Conservation (phyloP, 1,284 basidiomycete species). For the Termitomyces sp. region DNA sequence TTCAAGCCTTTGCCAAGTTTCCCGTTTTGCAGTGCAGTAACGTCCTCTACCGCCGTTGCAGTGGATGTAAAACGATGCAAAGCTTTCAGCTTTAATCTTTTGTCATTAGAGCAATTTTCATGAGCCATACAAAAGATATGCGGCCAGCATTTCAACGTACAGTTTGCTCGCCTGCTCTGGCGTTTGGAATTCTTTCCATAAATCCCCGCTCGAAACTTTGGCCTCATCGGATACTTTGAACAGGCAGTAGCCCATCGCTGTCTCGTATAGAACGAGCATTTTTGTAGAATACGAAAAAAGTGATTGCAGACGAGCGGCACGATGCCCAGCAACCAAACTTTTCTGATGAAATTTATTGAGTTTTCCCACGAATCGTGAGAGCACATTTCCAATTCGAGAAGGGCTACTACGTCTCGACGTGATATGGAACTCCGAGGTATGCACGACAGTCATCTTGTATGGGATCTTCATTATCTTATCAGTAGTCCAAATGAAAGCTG, state of each 20-base stretch:
- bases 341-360: slow-evolving; percentile 17
- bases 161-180: slow-evolving; percentile 89
- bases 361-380: slow-evolving; percentile 16
- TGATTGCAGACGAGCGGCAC: not conserved
- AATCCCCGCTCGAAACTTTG: slow-evolving; percentile 81
- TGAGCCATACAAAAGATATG: slow-evolving; percentile 1
- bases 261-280: slow-evolving; percentile 85
- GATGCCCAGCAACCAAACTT: slow-evolving; percentile 6
- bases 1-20: slow-evolving; percentile 92
- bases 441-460: not conserved
- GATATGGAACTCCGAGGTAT: too few relatives aligned
- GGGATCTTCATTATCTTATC: too few relatives aligned
- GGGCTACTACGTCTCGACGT: too few relatives aligned
- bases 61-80: slow-evolving; percentile 97
- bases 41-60: slow-evolving; percentile 97
- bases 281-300: slow-evolving; percentile 19
- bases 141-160: slow-evolving; percentile 44
- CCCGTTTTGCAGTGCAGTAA: slow-evolving; percentile 88
- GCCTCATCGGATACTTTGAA: slow-evolving; percentile 94
- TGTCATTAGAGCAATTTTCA: slow-evolving; percentile 2
- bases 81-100: slow-evolving; percentile 88
- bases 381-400: not conserved
- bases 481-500: too few relatives aligned
- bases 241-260: slow-evolving; percentile 91
- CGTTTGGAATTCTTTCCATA: slow-evolving; percentile 91